phyloP scores from a whole-genome alignment of 2,329 filamentous ascomycete genomes.

The Passalora sequoiae region DNA sequence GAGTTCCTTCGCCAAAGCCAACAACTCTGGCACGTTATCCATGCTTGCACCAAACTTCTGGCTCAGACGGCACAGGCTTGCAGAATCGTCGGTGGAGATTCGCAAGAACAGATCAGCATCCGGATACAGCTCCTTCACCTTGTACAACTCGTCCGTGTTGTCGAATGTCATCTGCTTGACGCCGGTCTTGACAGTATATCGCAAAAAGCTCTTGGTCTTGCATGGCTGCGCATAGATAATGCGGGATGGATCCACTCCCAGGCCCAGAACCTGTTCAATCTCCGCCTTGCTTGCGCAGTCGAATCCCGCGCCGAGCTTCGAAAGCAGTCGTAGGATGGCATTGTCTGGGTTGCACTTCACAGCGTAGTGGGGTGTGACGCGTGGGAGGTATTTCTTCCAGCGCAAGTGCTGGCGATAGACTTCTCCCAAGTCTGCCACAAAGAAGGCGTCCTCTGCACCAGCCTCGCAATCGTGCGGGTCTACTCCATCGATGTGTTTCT shows the following conservation, averaged over 20 bases:
- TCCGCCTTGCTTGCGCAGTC: slow-evolving; percentile 97
- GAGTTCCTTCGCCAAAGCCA: slow-evolving; percentile 73
- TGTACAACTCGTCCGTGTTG: slow-evolving; percentile 95
- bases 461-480: slow-evolving; percentile 83
- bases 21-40: slow-evolving; percentile 70
- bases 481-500: slow-evolving; percentile 75
- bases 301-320: slow-evolving; percentile 85
- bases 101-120: slow-evolving; percentile 87
- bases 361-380: slow-evolving; percentile 95
- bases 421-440: slow-evolving; percentile 95
- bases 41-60: slow-evolving; percentile 94
- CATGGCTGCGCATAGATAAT: slow-evolving; percentile 99
- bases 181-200: slow-evolving; percentile 74
- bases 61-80: slow-evolving; percentile 88
- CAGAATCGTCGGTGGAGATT: slow-evolving; percentile 93
- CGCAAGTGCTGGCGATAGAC: slow-evolving; percentile 97
- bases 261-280: slow-evolving; percentile 82
- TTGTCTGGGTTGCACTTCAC: slow-evolving; percentile 99
- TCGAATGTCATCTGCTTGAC: slow-evolving; percentile 99
- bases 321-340: slow-evolving; percentile 80
- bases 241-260: slow-evolving; percentile 78
- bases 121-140: slow-evolving; percentile 89
- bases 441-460: slow-evolving; percentile 96
- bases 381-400: slow-evolving; percentile 90
- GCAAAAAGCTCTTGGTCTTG: slow-evolving; percentile 98